Base-by-base conservation (phyloP, 2,329 filamentous ascomycete species). In the Exutisphaerella laricina region DNA sequence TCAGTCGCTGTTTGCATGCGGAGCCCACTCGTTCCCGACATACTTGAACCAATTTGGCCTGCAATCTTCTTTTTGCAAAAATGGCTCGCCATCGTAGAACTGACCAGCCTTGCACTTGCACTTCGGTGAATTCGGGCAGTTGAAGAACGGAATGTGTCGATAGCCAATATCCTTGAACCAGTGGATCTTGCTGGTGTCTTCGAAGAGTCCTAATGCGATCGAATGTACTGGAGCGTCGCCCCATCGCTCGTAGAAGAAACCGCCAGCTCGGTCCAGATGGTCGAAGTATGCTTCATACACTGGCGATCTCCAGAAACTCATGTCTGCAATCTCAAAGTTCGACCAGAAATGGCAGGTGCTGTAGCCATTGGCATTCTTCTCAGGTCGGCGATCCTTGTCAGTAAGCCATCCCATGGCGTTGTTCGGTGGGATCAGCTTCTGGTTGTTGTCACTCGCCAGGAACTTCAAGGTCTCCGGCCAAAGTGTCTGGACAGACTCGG, bases 101-200 rank as follows among this genome's bases (percentile, higher is more conserved):
- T 84, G 79, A 37, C 90, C 92, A 1, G 86, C 79, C n/a, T 82
- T 77, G 64, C 90, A 97, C 53, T 77, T 83, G 65, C 90, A 97
- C 67, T 97, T 97, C 37, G 87, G 85, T 40, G 85, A 94, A 69
- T 95, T 97, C 50, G 92, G 92, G 63, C 92, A 98, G 71, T 98
- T 98, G 75, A 94, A 95, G 71, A 94, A 98, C 33, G 92, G 92
- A 41, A 97, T 89, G 58, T 98, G 92, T 60, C 96, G 88, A 70
- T 98, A 98, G 45, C 92, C 92, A 55, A 98, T 97, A 64, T 98
- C 92, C 41, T 90, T 89, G 82, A 98, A 98, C 89, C 89, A 95
- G 46, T 48, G 50, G n/a, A 98, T 86, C 65, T 87, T 89, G 67
- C 75, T 84, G 60, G 81, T 78, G 62, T 98, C 90, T 59, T 94